These are phyloP conservation scores for Pseudogymnoascus sp. DNA, from an alignment of 2,329 filamentous ascomycete species.

Conservation along the genomic window DNA sequence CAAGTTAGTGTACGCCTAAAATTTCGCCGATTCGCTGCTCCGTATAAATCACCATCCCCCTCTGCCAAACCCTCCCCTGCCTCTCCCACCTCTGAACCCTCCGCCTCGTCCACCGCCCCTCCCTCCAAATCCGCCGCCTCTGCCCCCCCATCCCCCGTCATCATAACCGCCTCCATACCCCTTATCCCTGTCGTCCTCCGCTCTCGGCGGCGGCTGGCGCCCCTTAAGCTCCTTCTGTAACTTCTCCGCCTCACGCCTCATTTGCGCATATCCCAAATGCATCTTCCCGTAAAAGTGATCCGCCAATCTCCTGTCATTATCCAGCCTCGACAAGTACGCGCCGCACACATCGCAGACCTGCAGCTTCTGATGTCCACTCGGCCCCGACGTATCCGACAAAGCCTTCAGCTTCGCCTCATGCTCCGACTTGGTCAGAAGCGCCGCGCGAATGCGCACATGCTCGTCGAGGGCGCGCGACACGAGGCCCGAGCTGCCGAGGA, in stretches of 20 bases:
- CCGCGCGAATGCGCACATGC: constrained; percentile 74
- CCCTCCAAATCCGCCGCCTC: constrained; percentile 27
- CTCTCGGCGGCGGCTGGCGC: constrained; percentile 48
- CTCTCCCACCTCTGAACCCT: constrained; percentile 18
- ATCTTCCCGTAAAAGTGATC: constrained; percentile 99
- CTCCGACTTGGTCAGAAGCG: constrained; percentile 72
- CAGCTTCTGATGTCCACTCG: constrained; percentile 91
- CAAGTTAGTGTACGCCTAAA: background rate
- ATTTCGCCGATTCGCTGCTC: constrained; percentile 4
- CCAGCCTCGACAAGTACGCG: constrained; percentile 81
- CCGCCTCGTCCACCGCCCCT: constrained; percentile 31
- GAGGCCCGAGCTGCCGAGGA: constrained; percentile 72
- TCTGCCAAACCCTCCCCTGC: constrained; percentile 17
- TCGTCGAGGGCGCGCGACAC: constrained; percentile 80
- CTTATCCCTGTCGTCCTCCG: constrained; percentile 37
- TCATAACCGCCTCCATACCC: constrained; percentile 48
- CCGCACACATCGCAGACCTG: constrained; percentile 98
- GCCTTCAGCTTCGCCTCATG: constrained; percentile 83
- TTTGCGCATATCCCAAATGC: constrained; percentile 96
- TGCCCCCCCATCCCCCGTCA: constrained; percentile 32
- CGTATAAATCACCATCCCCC: constrained; percentile 15
- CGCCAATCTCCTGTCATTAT: constrained; percentile 87
- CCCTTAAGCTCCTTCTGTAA: constrained; percentile 81
- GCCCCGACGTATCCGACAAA: constrained; percentile 83
- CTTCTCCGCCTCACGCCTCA: constrained; percentile 87